A percentile compares a stretch with the other conserved stretches of the same genome.
phyloP scores from a whole-genome alignment of 1,284 basidiomycete genomes.

The Puccinia polysora region DNA sequence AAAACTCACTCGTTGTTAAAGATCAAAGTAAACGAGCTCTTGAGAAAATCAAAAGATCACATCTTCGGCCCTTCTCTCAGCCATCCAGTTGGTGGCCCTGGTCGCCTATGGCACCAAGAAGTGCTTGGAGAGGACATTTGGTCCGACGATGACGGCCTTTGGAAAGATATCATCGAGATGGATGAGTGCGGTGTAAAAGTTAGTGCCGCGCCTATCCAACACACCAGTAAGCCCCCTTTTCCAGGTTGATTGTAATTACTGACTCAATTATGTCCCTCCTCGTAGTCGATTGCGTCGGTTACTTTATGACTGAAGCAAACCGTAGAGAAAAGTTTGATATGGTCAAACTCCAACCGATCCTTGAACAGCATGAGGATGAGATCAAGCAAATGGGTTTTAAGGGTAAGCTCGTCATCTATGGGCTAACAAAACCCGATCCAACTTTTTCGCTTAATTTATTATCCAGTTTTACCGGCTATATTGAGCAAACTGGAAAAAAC shows the following conservation, averaged over 20 bases:
- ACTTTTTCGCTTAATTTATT: neutral
- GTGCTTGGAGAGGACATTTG: conserved; percentile 63
- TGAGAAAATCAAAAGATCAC: conserved; percentile 58
- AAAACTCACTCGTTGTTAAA: conserved; percentile 63
- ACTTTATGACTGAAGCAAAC: conserved; percentile 65
- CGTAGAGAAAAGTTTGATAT: conserved; percentile 54
- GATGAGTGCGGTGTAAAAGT: conserved; percentile 59
- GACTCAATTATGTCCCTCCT: neutral
- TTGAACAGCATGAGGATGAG: conserved; percentile 55
- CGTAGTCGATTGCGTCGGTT: conserved; percentile 77
- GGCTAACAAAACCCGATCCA: neutral
- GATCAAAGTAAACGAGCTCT: conserved; percentile 76
- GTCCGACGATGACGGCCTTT: conserved; percentile 65
- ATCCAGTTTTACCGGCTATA: conserved; percentile 57
- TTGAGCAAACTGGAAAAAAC: conserved; percentile 64
- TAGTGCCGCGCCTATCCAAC: conserved; percentile 62
- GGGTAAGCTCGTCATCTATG: neutral
- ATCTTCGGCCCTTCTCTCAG: conserved; percentile 53
- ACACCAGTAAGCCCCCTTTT: neutral
- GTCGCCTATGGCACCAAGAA: conserved; percentile 65
- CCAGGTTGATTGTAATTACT: too few relatives aligned
- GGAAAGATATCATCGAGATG: conserved; percentile 60
- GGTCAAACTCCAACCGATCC: conserved; percentile 51
- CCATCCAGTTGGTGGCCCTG: conserved; percentile 56
- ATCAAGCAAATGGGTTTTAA: conserved; percentile 52